phyloP scores from a whole-genome alignment of 306 rosid species.

The Sindora glabra region DNA sequence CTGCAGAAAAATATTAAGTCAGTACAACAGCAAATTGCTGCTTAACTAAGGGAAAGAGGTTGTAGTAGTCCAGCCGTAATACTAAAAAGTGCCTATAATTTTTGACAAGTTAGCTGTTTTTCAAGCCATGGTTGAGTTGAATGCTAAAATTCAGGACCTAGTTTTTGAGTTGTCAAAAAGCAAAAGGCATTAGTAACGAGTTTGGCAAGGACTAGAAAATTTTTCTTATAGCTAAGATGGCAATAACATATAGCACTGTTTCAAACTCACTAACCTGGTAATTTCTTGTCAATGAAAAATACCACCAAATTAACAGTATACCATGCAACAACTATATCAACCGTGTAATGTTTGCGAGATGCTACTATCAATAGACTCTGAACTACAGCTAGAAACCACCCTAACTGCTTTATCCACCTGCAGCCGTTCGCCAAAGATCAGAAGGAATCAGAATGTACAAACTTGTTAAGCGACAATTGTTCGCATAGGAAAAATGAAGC shows the following conservation, averaged over 20 bases:
- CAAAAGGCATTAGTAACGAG: too few relatives aligned
- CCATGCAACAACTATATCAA: constrained; percentile 98
- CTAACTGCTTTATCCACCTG: constrained; percentile 76
- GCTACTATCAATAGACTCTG: constrained; percentile 92
- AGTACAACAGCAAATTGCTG: constrained; percentile 8
- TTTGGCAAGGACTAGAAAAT: too few relatives aligned
- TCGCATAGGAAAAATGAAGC: too few relatives aligned
- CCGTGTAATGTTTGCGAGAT: constrained; percentile 97
- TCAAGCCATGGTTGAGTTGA: too few relatives aligned
- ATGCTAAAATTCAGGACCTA: too few relatives aligned
- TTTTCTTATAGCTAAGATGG: too few relatives aligned
- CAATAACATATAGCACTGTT: not conserved
- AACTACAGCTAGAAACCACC: constrained; percentile 76
- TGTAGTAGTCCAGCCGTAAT: too few relatives aligned
- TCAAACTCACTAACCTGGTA: constrained; percentile 54
- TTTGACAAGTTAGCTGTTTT: too few relatives aligned
- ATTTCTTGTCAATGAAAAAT: constrained; percentile 72
- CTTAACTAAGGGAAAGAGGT: not conserved
- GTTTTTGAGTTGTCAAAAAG: too few relatives aligned
- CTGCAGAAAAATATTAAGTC: constrained; percentile 43
- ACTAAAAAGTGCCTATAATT: too few relatives aligned
- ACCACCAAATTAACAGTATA: constrained; percentile 96
- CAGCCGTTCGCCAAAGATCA: constrained; percentile 11
- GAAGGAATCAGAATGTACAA: constrained; percentile 8
- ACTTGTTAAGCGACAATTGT: not conserved